These are phyloP conservation scores for Phytophthora tentaculata DNA, from an alignment of 352 stramenopile genomes.

Conservation along the genomic window DNA sequence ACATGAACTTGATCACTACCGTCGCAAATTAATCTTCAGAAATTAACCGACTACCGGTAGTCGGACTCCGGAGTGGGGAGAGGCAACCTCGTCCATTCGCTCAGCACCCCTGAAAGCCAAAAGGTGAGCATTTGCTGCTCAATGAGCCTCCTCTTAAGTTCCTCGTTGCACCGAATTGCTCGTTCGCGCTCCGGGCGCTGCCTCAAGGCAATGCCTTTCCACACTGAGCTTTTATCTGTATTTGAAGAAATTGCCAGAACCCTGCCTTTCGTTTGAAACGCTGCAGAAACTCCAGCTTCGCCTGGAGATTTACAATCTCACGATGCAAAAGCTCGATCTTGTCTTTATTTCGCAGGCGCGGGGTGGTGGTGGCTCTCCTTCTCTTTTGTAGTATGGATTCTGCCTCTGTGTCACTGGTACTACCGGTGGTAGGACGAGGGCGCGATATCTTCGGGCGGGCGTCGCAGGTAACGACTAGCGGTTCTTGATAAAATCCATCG, in stretches of 20 bases:
- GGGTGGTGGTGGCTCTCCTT: slow-evolving; percentile 9
- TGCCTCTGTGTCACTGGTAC: not conserved
- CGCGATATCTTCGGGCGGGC: not conserved
- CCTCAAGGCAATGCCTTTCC: slow-evolving; percentile 24
- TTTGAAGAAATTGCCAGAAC: not conserved
- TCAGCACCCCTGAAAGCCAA: slow-evolving; percentile 20
- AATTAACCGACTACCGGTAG: not conserved
- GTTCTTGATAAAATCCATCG: not conserved
- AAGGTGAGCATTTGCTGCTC: slow-evolving; percentile 25
- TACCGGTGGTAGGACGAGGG: not conserved
- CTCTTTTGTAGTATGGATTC: not conserved
- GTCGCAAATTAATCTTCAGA: slow-evolving; percentile 5
- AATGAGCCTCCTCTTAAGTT: slow-evolving; percentile 22
- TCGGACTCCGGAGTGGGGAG: not conserved
- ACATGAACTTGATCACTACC: not conserved
- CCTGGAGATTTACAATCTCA: slow-evolving; percentile 29
- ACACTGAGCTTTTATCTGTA: slow-evolving; percentile 4
- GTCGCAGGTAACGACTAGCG: not conserved
- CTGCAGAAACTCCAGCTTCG: slow-evolving; percentile 14
- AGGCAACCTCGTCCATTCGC: slow-evolving; percentile 11
- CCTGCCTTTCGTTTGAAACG: not conserved
- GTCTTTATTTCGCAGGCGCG: slow-evolving; percentile 28
- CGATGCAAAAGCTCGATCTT: slow-evolving; percentile 32
- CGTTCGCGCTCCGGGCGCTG: slow-evolving; percentile 25
- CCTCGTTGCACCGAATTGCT: slow-evolving; percentile 17